Evolutionary conservation across 2,329 filamentous ascomycete genomes (phyloP), one percentile per base, ranked within the genome.

Genomic region (Curvularia lunata): DNA sequence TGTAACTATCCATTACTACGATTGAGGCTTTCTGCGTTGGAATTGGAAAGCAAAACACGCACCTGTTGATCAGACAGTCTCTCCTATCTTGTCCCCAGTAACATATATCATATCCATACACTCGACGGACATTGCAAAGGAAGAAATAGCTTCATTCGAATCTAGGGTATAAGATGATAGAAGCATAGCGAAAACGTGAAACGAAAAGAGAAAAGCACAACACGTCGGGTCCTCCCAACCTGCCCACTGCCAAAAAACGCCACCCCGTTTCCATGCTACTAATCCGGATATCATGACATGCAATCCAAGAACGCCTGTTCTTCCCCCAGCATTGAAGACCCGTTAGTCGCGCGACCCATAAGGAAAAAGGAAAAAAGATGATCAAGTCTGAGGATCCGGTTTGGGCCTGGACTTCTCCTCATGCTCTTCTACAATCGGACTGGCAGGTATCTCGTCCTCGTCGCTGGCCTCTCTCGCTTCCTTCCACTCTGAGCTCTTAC

Each of bases 401-500:
- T 54, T 50, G 1, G 45, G 38, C 10, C 23, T 47, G 18, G 27
- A 3, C 30, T 65, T 59, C 16, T 56, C 61, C 6, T 63, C 56
- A 7, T 56, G 53, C 21, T 63, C 61, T 5, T 58, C 48, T 1
- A 58, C 46, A 12, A 62, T 56, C 1, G 58, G 58, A 23, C 58
- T 58, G 9, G 55, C 52, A 0, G 55, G 40, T 10, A 65, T 12
- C 69, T 74, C 73, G 16, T 70, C 71, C 40, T 62, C 53, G 18
- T 71, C 69, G 34, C 69, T 72, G 2, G 62, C 67, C 42, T 75
- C 71, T 37, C 64, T 65, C 12, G 65, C 67, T 7, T 76, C 73
- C 25, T 72, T 72, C 75, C 75, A 77, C 28, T 77, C 75, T 8
- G 70, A 72, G 52, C 75, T 76, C 41, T 70, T 65, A 28, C 75